phyloP scores from a whole-genome alignment of 495 filamentous ascomycete genomes.

The Xylaria cubensis region DNA sequence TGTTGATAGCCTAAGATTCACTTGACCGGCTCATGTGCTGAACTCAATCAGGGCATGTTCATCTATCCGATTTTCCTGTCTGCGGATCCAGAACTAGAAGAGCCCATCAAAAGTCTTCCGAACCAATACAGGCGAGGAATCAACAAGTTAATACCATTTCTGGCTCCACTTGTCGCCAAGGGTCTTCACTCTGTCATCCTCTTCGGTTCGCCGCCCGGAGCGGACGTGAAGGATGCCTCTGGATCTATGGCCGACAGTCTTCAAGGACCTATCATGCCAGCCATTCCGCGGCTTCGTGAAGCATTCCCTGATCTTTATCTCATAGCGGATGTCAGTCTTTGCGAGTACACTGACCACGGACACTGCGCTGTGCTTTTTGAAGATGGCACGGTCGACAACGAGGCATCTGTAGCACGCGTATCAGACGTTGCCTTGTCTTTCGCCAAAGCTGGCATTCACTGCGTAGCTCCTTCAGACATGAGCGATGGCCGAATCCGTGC shows the following conservation, averaged over 20 bases:
- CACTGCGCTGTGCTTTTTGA: conserved; percentile 85
- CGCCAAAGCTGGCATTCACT: conserved; percentile 79
- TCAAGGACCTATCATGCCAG: conserved; percentile 76
- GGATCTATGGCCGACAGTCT: conserved; percentile 82
- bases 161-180: conserved; percentile 72
- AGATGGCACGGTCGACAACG: conserved; percentile 79
- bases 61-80: conserved; percentile 87
- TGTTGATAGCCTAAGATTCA: conserved; percentile 18
- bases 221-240: conserved; percentile 73
- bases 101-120: conserved; percentile 74
- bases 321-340: conserved; percentile 80
- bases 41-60: conserved; percentile 70
- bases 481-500: conserved; percentile 83
- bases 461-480: conserved; percentile 86
- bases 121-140: conserved; percentile 77
- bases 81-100: conserved; percentile 79
- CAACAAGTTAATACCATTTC: conserved; percentile 74
- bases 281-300: conserved; percentile 73
- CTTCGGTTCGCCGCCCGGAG: conserved; percentile 76
- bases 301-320: conserved; percentile 77
- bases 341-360: conserved; percentile 85
- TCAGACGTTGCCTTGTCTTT: conserved; percentile 81
- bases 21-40: background rate
- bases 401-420: conserved; percentile 76
- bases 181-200: conserved; percentile 80